Base-by-base conservation (phyloP, 192 early-diverging fungal genomes). In the Rhizoclosmatium globosum region DNA sequence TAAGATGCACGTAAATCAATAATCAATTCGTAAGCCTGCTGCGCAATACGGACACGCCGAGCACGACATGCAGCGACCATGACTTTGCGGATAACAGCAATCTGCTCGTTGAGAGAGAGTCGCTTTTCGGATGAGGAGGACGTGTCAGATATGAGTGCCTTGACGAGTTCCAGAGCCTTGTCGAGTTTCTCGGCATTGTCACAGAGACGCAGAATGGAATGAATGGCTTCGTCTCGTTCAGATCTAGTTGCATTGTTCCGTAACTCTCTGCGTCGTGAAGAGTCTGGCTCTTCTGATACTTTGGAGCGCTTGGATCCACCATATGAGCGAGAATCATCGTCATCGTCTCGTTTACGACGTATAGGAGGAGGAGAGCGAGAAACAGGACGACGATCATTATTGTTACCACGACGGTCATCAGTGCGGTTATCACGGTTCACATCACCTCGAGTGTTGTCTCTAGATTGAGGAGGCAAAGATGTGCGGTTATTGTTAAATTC, bases 1-100 rank as follows among this genome's bases (percentile, higher is more conserved):
- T 39, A 21, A 39, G 17, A 6, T 15, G 39, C 11, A 9, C 47
- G 57, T 21, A 79, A 42, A 9, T 71, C 77, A 31, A 23, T 21
- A 41, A 79, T 43, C 13, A 71, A 3, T n/a, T 39, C 50, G 42
- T 71, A 71, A 43, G 77, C 77, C 11, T 79, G 68, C 43, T 79
- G 67, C 6, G 77, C 68, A 43, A 70, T 61, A 4, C 31, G 9
- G 4, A 71, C 59, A 41, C 68, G 68, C 7, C 46, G 60, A 21
- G 38, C 56, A 15, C 77, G 77, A 47, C 41, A 64, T 4, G 77
- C 66, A 47, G 77, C 41, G 9, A 58, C 45, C 59, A 79, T 42
- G 41, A 79, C 23, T 44, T 59, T 60, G 6, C 68, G 47, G 17
- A 42, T 21, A 19, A 68, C 57, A 11, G 65, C 41, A 53, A 68